Evolutionary conservation across 2,329 filamentous ascomycete species (phyloP).

Genomic region (Epichloe glyceriae): DNA sequence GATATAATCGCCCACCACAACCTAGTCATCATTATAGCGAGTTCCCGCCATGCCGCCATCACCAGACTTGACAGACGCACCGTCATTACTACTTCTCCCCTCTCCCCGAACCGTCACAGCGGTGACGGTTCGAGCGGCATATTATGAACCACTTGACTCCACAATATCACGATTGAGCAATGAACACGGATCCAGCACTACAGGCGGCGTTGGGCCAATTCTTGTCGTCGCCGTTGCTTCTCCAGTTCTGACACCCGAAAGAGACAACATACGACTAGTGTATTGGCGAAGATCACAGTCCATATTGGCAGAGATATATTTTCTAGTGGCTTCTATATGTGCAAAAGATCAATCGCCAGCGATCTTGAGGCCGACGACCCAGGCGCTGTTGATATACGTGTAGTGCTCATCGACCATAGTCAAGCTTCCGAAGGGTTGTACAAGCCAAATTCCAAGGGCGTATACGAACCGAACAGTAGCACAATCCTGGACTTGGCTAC

Average conservation of each 20-base stretch:
- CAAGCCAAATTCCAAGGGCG: slow-evolving; percentile 20
- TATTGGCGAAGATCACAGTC: slow-evolving; percentile 58
- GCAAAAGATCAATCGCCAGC: slow-evolving; percentile 47
- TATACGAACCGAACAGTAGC: slow-evolving; percentile 31
- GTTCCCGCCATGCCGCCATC: not conserved
- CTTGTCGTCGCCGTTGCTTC: slow-evolving; percentile 47
- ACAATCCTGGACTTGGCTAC: slow-evolving; percentile 35
- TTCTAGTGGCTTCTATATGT: slow-evolving; percentile 60
- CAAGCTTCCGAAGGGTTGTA: slow-evolving; percentile 16
- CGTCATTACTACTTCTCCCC: slow-evolving; percentile 49
- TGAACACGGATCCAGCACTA: slow-evolving; percentile 15
- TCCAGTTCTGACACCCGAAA: slow-evolving; percentile 42
- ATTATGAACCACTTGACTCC: slow-evolving; percentile 43
- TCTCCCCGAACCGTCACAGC: slow-evolving; percentile 44
- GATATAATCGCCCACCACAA: not conserved
- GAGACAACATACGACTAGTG: slow-evolving; percentile 24
- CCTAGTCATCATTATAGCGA: not conserved
- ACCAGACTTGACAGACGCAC: not conserved
- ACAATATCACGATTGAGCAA: slow-evolving; percentile 36
- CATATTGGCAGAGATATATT: slow-evolving; percentile 67
- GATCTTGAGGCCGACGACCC: slow-evolving; percentile 41
- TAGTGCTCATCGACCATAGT: slow-evolving; percentile 59
- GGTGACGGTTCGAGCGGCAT: slow-evolving; percentile 42
- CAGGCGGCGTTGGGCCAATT: slow-evolving; percentile 20
- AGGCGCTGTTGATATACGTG: slow-evolving; percentile 61